Percentiles rank a stretch among this genome's conserved stretches.
Conservation (phyloP, 495 filamentous ascomycete genomes). For the Tuber magnatum region DNA sequence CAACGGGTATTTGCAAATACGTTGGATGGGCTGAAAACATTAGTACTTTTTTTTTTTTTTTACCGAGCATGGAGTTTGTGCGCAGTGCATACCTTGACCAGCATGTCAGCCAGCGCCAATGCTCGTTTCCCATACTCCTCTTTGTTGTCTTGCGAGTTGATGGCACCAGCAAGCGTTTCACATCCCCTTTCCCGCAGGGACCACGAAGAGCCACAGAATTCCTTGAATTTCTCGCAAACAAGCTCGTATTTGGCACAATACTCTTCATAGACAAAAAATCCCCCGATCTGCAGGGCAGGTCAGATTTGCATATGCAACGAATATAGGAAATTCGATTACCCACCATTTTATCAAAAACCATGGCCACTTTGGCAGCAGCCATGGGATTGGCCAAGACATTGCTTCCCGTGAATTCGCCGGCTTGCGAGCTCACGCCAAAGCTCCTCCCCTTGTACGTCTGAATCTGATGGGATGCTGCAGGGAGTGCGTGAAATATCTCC, state of each 20-base stretch:
- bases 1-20: constrained; percentile 86
- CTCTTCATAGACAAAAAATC: constrained; percentile 78
- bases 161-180: constrained; percentile 70
- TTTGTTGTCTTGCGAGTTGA: constrained; percentile 62
- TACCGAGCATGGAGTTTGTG: background rate
- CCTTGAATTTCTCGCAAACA: constrained; percentile 63
- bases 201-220: constrained; percentile 53
- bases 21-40: constrained; percentile 70
- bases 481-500: constrained; percentile 57
- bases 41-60: constrained; percentile 13
- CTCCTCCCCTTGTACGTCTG: constrained; percentile 50
- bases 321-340: constrained; percentile 15
- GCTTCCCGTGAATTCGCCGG: constrained; percentile 45
- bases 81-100: constrained; percentile 68
- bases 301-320: background rate
- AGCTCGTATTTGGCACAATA: constrained; percentile 81
- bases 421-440: constrained; percentile 54
- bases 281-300: constrained; percentile 55
- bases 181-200: constrained; percentile 74
- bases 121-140: constrained; percentile 61
- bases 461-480: constrained; percentile 46
- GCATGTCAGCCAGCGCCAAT: constrained; percentile 71
- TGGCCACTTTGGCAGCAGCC: constrained; percentile 66
- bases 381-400: constrained; percentile 60
- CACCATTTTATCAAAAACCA: constrained; percentile 69